Evolutionary conservation across 768 basidiomycete species (phyloP).

Genomic region (Rickenella mellea): DNA sequence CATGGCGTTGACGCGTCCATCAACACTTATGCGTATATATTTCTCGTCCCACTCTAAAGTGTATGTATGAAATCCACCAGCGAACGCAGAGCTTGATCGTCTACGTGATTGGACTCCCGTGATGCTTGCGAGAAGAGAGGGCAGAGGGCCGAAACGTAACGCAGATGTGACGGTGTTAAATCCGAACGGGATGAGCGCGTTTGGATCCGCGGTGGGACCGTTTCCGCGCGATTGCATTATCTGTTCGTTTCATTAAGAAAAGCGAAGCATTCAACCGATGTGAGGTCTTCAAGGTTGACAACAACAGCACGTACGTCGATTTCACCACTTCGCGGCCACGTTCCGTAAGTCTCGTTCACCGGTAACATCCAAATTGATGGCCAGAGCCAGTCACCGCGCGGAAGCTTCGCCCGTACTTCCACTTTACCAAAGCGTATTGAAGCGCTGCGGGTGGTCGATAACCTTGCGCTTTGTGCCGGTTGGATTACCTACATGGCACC

Average conservation of each 20-base stretch:
- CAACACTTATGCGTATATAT: conserved; percentile 47
- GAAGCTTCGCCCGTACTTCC: conserved; percentile 41
- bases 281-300: neutral
- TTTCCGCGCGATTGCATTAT: conserved; percentile 48
- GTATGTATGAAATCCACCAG: conserved; percentile 42
- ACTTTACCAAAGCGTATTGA: conserved; percentile 48
- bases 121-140: conserved; percentile 28
- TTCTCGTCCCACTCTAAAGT: conserved; percentile 50
- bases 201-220: too few species aligned
- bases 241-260: conserved; percentile 17
- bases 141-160: conserved; percentile 60
- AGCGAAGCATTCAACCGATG: neutral
- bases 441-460: conserved; percentile 39
- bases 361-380: conserved; percentile 40
- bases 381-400: conserved; percentile 34
- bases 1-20: conserved; percentile 41
- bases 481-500: conserved; percentile 26
- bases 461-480: conserved; percentile 44
- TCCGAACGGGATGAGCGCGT: conserved; percentile 26
- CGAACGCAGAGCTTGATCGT: conserved; percentile 36
- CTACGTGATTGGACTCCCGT: conserved; percentile 36
- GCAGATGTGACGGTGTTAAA: conserved; percentile 42
- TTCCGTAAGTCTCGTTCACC: conserved; percentile 32
- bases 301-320: conserved; percentile 39
- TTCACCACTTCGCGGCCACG: conserved; percentile 47